Base-by-base conservation (phyloP, 441 rosid species). In the Gossypium davidsonii region DNA sequence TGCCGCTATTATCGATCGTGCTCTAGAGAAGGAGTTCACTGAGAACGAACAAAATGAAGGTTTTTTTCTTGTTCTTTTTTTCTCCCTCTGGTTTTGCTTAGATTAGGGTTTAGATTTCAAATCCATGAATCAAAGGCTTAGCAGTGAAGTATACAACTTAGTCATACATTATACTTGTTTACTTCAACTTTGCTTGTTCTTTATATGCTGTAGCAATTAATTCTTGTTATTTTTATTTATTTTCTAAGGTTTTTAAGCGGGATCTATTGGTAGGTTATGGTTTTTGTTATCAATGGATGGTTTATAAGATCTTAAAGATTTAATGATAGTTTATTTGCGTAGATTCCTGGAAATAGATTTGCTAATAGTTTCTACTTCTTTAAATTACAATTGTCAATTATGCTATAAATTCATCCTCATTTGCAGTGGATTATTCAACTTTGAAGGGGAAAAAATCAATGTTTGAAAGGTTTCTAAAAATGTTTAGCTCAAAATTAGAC, bases 1-100 rank as follows among this genome's bases (percentile, higher is more conserved):
- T 77, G 97, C 97, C 3, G 90, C 87, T 78, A 92, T 94, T 79
- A 89, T 94, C 72, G 97, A 92, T 88, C 93, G 97, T 8, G 98
- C 98, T 39, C 85, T 94, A 18, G 95, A 88, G 87, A 89, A 90
- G 79, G 98, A 94, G 91, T 94, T 92, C 81, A 84, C 87, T 14
- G 98, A 94, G 73, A 89, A 82, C 72, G 94, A 94, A 75, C 97
- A 89, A 79, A 89, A 78, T 18, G 93, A 94, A 84, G 92, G 98
- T 94, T 51, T 76, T 78, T 8, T 64, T 39, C 44, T 39, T 39
- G 3, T 39, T 37, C 42, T 39, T 48, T 12, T 51, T 48, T 20
- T 10, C 28, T 21, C 11, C 10, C 25, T 46, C 48, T 52, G 60
- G 52, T 68, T 69, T 69, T 69, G 61, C 72, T 31, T 69, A 52